Percentiles rank a stretch among this genome's conserved stretches.
Conservation (phyloP, 257 asterid species). For the Ehretia macrophylla region DNA sequence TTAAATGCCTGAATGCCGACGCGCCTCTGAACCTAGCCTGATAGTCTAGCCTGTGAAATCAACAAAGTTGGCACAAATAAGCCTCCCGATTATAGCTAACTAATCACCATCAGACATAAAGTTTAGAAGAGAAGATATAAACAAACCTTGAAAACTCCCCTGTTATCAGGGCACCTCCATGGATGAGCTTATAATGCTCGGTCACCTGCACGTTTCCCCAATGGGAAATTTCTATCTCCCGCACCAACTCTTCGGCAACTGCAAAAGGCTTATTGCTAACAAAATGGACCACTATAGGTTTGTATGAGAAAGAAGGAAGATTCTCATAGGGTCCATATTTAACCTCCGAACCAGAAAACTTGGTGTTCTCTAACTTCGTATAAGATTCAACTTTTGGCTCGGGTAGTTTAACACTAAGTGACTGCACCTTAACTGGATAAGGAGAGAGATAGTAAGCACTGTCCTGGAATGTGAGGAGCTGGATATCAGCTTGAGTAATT, state of each 20-base stretch:
- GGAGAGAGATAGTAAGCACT: slow-evolving; percentile 84
- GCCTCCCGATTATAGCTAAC: slow-evolving; percentile 1
- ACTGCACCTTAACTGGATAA: slow-evolving; percentile 69
- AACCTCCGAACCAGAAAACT: slow-evolving; percentile 84
- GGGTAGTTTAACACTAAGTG: slow-evolving; percentile 68
- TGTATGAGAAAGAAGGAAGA: slow-evolving; percentile 64
- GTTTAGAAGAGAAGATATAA: background rate
- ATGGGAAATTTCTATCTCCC: slow-evolving; percentile 94
- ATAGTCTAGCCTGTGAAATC: slow-evolving; percentile 70
- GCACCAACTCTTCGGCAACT: slow-evolving; percentile 76
- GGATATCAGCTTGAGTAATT: slow-evolving; percentile 86
- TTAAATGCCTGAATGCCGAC: slow-evolving; percentile 61
- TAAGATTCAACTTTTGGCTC: slow-evolving; percentile 87
- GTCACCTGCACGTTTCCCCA: slow-evolving; percentile 99
- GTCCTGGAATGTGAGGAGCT: slow-evolving; percentile 79
- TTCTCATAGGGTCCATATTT: slow-evolving; percentile 91
- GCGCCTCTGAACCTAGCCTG: slow-evolving; percentile 80
- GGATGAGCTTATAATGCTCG: slow-evolving; percentile 72
- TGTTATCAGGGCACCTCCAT: slow-evolving; percentile 73
- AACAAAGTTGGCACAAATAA: slow-evolving; percentile 1
- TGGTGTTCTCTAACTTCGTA: slow-evolving; percentile 80
- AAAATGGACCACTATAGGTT: slow-evolving; percentile 63
- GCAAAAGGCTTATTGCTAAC: slow-evolving; percentile 70
- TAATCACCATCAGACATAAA: slow-evolving; percentile 1
- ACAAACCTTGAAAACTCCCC: slow-evolving; percentile 96